Percentiles rank a stretch among this genome's conserved stretches.
Conservation (phyloP, 768 basidiomycete species). For the Fibroporia radiculosa region DNA sequence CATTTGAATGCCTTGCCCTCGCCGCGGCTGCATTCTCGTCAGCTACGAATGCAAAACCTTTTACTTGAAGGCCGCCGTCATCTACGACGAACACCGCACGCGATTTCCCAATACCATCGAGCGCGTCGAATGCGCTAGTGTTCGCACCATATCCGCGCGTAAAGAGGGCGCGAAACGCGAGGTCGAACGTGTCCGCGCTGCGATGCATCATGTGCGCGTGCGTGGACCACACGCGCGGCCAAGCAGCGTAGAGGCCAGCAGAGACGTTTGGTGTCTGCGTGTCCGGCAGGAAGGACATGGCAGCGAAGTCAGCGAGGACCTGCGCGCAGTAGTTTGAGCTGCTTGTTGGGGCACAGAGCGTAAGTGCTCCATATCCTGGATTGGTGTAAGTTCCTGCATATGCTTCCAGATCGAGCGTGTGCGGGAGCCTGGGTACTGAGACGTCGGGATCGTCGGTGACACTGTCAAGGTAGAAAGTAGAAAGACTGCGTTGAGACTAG, state of each 20-base stretch:
- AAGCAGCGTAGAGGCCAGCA: conserved; percentile 8
- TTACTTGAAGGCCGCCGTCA: not conserved
- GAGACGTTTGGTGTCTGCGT: not conserved
- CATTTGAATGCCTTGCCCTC: not conserved
- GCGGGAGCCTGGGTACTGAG: not conserved
- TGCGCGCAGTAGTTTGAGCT: not conserved
- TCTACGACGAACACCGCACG: not conserved
- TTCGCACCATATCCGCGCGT: conserved; percentile 30
- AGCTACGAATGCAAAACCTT: not conserved
- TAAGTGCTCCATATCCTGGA: conserved; percentile 30
- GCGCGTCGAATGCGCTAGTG: conserved; percentile 9
- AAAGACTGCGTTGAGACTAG: not conserved
- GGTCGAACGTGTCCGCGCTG: conserved; percentile 11
- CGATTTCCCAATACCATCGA: not conserved
- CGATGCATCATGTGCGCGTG: conserved; percentile 27
- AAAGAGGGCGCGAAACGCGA: conserved; percentile 23
- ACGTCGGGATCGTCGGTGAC: not conserved
- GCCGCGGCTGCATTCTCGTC: not conserved
- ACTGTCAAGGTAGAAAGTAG: too few species aligned
- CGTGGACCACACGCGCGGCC: conserved; percentile 21
- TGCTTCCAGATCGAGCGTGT: not conserved
- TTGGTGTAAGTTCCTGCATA: conserved; percentile 19
- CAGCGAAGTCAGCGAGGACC: not conserved
- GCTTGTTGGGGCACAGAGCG: conserved; percentile 13
- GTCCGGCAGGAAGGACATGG: not conserved